Evolutionary conservation across 2,329 filamentous ascomycete species (phyloP).

Genomic region (Claviceps capensis): DNA sequence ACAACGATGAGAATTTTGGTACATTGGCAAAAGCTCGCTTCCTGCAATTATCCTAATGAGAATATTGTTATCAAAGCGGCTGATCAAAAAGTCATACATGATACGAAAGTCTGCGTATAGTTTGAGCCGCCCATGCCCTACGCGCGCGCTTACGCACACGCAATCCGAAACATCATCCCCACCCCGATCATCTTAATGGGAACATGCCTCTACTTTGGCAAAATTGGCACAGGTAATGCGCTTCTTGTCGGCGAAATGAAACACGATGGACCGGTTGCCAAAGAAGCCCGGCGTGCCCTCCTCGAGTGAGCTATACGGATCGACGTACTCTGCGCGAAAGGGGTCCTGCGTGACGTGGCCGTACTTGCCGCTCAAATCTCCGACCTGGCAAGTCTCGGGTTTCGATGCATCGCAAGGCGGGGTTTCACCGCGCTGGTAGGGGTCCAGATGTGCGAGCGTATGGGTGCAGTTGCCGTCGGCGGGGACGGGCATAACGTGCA

Average conservation of each 20-base stretch:
- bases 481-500: slow-evolving; percentile 53
- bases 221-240: slow-evolving; percentile 55
- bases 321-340: slow-evolving; percentile 37
- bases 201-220: slow-evolving; percentile 11
- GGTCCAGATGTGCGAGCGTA: slow-evolving; percentile 57
- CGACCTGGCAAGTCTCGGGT: slow-evolving; percentile 58
- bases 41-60: too few species aligned
- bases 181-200: too few species aligned
- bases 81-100: too few species aligned
- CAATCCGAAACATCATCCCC: too few species aligned
- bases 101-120: too few species aligned
- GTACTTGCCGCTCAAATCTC: slow-evolving; percentile 64
- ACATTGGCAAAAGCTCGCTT: too few species aligned
- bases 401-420: slow-evolving; percentile 42
- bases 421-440: slow-evolving; percentile 49
- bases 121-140: too few species aligned
- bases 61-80: too few species aligned
- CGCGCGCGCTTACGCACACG: too few species aligned
- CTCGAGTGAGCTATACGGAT: slow-evolving; percentile 43
- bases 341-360: slow-evolving; percentile 42
- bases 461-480: slow-evolving; percentile 56
- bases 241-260: slow-evolving; percentile 51
- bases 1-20: too few species aligned
- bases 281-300: slow-evolving; percentile 42
- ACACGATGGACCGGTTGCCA: slow-evolving; percentile 48